A percentile compares a stretch with the other conserved stretches of the same genome.
These are phyloP conservation scores for Talaromyces sp. DNA, from an alignment of 2,329 filamentous ascomycete species.

Conservation along the genomic window DNA sequence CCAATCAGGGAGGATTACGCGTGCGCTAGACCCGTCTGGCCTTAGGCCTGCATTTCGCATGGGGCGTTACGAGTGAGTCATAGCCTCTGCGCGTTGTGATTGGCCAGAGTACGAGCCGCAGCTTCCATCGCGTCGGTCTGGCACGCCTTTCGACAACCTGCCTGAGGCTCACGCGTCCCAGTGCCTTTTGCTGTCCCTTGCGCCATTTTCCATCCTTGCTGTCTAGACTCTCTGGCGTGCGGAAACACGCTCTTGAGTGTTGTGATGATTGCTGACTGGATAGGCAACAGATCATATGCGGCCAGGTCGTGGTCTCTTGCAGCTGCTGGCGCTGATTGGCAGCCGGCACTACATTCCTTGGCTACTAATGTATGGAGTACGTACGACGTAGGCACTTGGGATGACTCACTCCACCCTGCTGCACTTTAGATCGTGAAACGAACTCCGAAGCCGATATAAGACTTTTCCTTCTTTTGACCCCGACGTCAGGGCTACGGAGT, in stretches of 20 bases:
- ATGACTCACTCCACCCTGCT: slow-evolving; percentile 7
- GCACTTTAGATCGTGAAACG: not conserved
- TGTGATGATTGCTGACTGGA: not conserved
- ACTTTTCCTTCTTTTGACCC: slow-evolving; percentile 2
- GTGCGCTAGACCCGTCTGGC: not conserved
- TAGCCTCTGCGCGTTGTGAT: slow-evolving; percentile 1
- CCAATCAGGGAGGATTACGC: not conserved
- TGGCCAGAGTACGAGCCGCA: not conserved
- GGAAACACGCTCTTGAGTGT: not conserved
- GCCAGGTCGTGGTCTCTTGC: not conserved
- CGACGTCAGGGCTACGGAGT: not conserved
- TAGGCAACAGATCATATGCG: not conserved
- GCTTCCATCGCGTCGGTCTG: not conserved
- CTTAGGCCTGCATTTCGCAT: not conserved
- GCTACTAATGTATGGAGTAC: not conserved
- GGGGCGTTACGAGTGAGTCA: slow-evolving; percentile 14
- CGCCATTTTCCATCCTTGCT: not conserved
- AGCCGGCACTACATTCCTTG: not conserved
- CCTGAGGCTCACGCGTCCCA: not conserved
- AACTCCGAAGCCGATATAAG: not conserved
- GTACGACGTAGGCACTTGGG: not conserved
- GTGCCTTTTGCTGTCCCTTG: not conserved
- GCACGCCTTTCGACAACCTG: slow-evolving; percentile 11
- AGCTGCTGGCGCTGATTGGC: not conserved
- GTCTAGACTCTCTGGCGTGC: not conserved